Base-by-base conservation (phyloP, 2,329 filamentous ascomycete species). In the Endothia cerciana region DNA sequence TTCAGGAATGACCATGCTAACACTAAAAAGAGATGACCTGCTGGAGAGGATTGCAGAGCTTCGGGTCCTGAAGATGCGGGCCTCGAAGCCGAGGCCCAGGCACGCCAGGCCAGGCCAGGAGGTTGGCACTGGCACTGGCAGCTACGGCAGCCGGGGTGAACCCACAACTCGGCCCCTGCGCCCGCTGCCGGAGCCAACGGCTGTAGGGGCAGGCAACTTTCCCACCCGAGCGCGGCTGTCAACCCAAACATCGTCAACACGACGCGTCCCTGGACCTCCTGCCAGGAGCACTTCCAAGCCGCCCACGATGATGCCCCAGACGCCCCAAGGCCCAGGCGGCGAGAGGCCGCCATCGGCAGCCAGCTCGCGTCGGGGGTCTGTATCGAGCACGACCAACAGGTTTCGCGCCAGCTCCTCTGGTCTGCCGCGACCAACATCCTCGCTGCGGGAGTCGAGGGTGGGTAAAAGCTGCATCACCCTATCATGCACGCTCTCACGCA, bases 361-460 rank as follows among this genome's bases (percentile, higher is more conserved):
- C 51, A 70, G 70, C 33, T 70, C 69, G 49, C 67, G 72, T 56
- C 71, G 72, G 28, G 69, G 64, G 3, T 71, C 72, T 5, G 58
- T 65, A 13, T 72, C 66, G 40, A 68, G 70, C 25, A 70, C 67
- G 10, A 71, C 71, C 19, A 71, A 68, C 45, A 69, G 69, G 25
- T 74, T 75, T 45, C 69, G 74, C 13, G 66, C 70, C 5, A 73
- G 70, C 62, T 69, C 70, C 33, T 69, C 69, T 28, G 70, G 69
- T n/a, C 64, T 74, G 25, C 69, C 71, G 11, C 70, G 74, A 33
- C 73, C 74, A 5, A 70, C 69, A 13, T 70, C 72, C 8, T 71
- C 73, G 6, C 59, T 74, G 19, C 68, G 74, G 30, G 72, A 72
- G 38, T 72, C 74, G 8, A 73, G 74, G 69, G 74, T 77, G 70